Conservation (phyloP, 208 protist genomes). For the Leptomonas seymouri region DNA sequence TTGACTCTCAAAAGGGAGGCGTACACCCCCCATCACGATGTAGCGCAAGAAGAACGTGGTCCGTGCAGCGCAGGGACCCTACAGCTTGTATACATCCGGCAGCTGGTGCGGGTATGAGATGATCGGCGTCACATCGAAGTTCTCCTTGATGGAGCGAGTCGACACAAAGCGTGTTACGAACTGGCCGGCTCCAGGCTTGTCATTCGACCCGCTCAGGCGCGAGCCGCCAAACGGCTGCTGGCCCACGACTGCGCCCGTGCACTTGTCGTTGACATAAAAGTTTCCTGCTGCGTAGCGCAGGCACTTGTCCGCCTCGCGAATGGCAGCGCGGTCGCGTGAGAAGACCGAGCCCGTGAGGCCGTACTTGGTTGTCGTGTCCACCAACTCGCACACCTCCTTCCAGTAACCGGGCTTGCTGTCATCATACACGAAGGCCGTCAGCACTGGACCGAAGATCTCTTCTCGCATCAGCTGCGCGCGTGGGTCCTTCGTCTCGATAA, state of each 20-base stretch:
- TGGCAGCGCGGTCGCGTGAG: constrained; percentile 74
- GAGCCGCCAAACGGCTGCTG: constrained; percentile 98
- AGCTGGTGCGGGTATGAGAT: constrained; percentile 94
- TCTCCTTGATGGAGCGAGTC: constrained; percentile 96
- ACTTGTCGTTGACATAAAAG: constrained; percentile 99
- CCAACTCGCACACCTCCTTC: constrained; percentile 82
- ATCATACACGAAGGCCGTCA: constrained; percentile 96
- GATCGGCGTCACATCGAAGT: constrained; percentile 80
- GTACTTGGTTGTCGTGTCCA: constrained; percentile 92
- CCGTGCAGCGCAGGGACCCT: too few relatives aligned
- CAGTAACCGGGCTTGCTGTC: constrained; percentile 86
- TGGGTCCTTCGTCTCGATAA: constrained; percentile 93
- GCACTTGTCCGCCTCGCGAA: constrained; percentile 61
- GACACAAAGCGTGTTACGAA: constrained; percentile 94
- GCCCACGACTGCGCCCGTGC: constrained; percentile 97
- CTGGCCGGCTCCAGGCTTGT: constrained; percentile 94
- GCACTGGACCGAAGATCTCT: constrained; percentile 98
- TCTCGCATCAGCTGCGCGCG: constrained; percentile 90
- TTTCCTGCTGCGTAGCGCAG: constrained; percentile 94
- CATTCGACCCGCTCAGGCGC: constrained; percentile 95
- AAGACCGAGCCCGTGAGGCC: constrained; percentile 95
- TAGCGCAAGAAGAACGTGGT: too few relatives aligned
- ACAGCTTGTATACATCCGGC: constrained; percentile 73
- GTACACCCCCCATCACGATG: too few relatives aligned
- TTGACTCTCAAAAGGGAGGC: too few relatives aligned